Evolutionary conservation across 805 yeast genomes (phyloP), one percentile per base, ranked within the genome.

Genomic region (Metschnikowia rubicola): DNA sequence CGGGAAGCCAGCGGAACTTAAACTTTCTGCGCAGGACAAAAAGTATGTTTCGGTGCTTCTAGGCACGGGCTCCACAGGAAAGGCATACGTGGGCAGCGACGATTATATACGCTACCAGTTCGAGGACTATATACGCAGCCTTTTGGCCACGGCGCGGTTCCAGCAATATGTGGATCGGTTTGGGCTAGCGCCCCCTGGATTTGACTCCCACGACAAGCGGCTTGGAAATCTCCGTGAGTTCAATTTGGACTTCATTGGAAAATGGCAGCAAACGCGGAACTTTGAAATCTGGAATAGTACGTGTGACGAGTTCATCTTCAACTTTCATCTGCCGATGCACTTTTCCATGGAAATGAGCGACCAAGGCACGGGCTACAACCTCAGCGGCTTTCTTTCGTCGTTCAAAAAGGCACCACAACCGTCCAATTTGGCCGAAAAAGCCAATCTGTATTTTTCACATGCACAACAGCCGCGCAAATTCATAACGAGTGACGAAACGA

Each of bases 31-130:
- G 3, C 48, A 78, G 39, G 99, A 94, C 61, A 84, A 81, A 55
- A 83, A 78, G 54, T 94, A 94, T 74, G 84, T 89, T 39, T 82
- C 82, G 38, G 68, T 72, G 3, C 66, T 94, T 10, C 59, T 74
- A 3, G 60, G 64, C 33, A 74, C 77, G 6, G 80, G 43, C 10
- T 68, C 68, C 8, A 48, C 55, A n/a, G 54, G 53, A 13, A 68
- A 66, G 32, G 61, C 62, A 21, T 72, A 57, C 52, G 47, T 68
- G 10, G 74, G 77, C 6, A 68, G 66, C 55, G 98, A 94, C 58
- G 99, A 94, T 65, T 88, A 84, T 60, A 83, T 94, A 30, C 70
- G 98, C 43, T 78, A 82, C 67, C 89, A 83, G 58, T 91, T 92
- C 65, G 99, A 94, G 61, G 97, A 91, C 58, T 94, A 94, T 60